These are phyloP conservation scores for Albizia julibrissin DNA, from an alignment of 306 rosid species.

Conservation along the genomic window DNA sequence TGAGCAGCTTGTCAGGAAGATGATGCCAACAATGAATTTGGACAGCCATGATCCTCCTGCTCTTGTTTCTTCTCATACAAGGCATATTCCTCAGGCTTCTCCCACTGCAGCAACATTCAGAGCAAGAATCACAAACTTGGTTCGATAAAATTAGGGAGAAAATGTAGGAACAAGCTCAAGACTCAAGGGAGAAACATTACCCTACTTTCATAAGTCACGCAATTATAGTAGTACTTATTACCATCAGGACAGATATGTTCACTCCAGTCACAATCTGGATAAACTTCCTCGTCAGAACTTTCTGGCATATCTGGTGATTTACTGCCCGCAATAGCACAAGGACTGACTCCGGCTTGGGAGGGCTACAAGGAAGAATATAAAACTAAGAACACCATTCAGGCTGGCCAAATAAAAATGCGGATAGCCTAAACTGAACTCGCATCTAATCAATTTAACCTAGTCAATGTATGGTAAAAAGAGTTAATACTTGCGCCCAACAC, in stretches of 20 bases:
- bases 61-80: slow-evolving; percentile 59
- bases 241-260: slow-evolving; percentile 92
- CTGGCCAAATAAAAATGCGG: slow-evolving; percentile 18
- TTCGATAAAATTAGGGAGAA: not conserved
- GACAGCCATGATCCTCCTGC: slow-evolving; percentile 44
- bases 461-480: not conserved
- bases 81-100: slow-evolving; percentile 77
- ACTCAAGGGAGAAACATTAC: slow-evolving; percentile 49
- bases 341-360: slow-evolving; percentile 43
- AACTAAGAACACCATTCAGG: slow-evolving; percentile 27
- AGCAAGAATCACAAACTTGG: slow-evolving; percentile 31
- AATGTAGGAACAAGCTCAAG: slow-evolving; percentile 31
- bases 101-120: slow-evolving; percentile 69
- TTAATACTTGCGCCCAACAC: slow-evolving; percentile 4
- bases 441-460: slow-evolving; percentile 17
- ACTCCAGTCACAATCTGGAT: slow-evolving; percentile 87
- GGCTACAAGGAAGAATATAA: slow-evolving; percentile 42
- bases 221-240: slow-evolving; percentile 71
- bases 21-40: slow-evolving; percentile 35
- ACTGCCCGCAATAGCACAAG: slow-evolving; percentile 42
- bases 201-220: slow-evolving; percentile 78
- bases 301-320: slow-evolving; percentile 43
- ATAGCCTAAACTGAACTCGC: slow-evolving; percentile 22
- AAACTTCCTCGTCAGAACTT: slow-evolving; percentile 42
- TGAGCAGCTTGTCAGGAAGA: slow-evolving; percentile 49